A percentile compares a stretch with the other conserved stretches of the same genome.
phyloP scores from a whole-genome alignment of 192 early-diverging fungal species.

The Coemansia sp. region DNA sequence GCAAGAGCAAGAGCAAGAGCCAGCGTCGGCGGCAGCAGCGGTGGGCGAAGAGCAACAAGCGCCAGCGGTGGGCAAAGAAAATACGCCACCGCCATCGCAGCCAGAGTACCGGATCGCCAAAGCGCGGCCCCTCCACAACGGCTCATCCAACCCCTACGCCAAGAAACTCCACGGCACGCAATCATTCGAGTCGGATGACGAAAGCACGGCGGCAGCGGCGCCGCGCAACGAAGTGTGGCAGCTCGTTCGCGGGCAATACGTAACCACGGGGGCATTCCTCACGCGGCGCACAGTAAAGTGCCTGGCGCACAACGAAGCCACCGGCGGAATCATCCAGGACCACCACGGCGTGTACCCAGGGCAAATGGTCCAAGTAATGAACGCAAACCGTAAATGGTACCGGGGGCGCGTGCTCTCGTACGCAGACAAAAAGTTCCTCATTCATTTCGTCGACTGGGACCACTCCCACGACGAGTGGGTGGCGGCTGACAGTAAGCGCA shows the following conservation, averaged over 20 bases:
- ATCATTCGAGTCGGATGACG: conserved; percentile 7
- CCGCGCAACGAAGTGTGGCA: conserved; percentile 35
- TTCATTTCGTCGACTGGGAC: conserved; percentile 44
- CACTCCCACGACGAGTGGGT: conserved; percentile 57
- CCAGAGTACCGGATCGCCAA: conserved; percentile 26
- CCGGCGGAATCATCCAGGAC: conserved; percentile 52
- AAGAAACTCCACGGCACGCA: conserved; percentile 12
- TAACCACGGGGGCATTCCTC: conserved; percentile 53
- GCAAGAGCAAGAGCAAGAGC: too few species aligned
- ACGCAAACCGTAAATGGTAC: conserved; percentile 54
- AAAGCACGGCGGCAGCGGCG: background rate
- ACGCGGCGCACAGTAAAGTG: conserved; percentile 49
- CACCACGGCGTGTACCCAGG: conserved; percentile 54
- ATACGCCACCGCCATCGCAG: conserved; percentile 1
- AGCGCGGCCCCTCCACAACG: conserved; percentile 17
- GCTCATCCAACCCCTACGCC: conserved; percentile 40
- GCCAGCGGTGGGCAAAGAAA: background rate
- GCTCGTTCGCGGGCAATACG: conserved; percentile 34
- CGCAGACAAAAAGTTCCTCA: conserved; percentile 42
- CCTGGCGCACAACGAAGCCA: conserved; percentile 48
- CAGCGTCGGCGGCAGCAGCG: too few species aligned
- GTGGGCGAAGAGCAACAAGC: too few species aligned
- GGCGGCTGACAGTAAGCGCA: conserved; percentile 42
- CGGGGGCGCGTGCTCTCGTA: conserved; percentile 45
- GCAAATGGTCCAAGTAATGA: conserved; percentile 51